Percentiles rank a stretch among this genome's conserved stretches.
These are phyloP conservation scores for Angophora floribunda DNA, from an alignment of 345 rosid genomes.

Conservation along the genomic window DNA sequence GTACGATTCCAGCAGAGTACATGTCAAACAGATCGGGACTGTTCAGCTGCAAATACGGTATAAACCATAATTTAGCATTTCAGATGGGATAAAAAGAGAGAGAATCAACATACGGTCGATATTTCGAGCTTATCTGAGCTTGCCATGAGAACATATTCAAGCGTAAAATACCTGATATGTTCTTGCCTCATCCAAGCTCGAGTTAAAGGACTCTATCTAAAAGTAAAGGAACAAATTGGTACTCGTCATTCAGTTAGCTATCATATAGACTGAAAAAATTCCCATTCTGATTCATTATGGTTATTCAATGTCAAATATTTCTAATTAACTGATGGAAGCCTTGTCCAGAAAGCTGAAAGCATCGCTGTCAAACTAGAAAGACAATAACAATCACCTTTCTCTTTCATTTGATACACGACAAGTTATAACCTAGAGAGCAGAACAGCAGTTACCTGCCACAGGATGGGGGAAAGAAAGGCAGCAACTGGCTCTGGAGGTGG, in stretches of 20 bases:
- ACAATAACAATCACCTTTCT: neutral
- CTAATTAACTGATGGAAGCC: neutral
- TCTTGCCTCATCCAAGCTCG: neutral
- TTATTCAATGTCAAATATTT: neutral
- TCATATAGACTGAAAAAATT: neutral
- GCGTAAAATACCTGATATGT: neutral
- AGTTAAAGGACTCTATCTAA: too few species aligned
- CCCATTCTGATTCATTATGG: neutral
- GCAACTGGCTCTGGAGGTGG: constrained; percentile 97
- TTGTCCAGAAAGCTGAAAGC: neutral
- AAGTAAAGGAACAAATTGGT: neutral
- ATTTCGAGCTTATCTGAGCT: neutral
- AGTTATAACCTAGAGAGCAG: neutral
- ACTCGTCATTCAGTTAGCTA: neutral
- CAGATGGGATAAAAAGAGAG: neutral
- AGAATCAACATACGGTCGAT: neutral
- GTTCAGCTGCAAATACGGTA: constrained; percentile 52
- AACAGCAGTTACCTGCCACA: constrained; percentile 64
- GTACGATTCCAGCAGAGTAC: constrained; percentile 86
- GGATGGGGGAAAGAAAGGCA: constrained; percentile 78
- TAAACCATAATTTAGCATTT: constrained; percentile 1
- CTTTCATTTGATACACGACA: neutral
- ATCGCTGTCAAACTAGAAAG: neutral
- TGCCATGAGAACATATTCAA: neutral
- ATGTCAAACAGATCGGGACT: constrained; percentile 92